These are phyloP conservation scores for Candida nanaspora DNA, from an alignment of 805 yeast genomes.

Conservation along the genomic window DNA sequence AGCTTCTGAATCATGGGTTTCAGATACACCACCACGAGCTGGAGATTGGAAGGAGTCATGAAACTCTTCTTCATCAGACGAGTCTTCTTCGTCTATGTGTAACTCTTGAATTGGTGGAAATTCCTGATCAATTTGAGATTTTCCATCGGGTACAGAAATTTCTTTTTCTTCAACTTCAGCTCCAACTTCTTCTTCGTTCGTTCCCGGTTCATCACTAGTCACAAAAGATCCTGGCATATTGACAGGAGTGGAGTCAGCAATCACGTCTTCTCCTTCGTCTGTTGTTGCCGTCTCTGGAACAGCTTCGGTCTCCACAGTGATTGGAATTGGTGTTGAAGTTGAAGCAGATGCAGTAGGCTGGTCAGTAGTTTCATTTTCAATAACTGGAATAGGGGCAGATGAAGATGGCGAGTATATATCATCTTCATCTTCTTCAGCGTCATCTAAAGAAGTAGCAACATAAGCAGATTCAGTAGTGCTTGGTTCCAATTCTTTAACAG, in stretches of 20 bases:
- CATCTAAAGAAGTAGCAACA: not conserved
- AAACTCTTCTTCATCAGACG: conserved; percentile 26
- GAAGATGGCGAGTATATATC: too few relatives aligned
- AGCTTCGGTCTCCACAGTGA: not conserved
- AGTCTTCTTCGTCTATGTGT: conserved; percentile 29
- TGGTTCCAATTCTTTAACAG: not conserved
- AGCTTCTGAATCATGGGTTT: conserved; percentile 16
- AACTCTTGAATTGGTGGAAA: conserved; percentile 59
- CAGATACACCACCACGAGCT: not conserved
- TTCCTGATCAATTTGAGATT: conserved; percentile 37
- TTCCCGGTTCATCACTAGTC: not conserved
- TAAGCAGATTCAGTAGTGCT: not conserved
- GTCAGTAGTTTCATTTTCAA: too few relatives aligned
- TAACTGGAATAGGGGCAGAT: too few relatives aligned
- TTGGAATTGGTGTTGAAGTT: too few relatives aligned
- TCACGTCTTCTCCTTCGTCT: not conserved
- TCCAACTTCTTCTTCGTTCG: not conserved
- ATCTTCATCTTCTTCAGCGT: not conserved
- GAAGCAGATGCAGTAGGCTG: too few relatives aligned
- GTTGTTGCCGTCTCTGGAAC: not conserved
- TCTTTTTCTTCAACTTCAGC: not conserved
- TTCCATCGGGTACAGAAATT: not conserved
- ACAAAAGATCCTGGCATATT: conserved; percentile 7
- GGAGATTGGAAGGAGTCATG: conserved; percentile 6
- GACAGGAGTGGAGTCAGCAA: not conserved